Percentiles rank a stretch among this genome's conserved stretches.
Conservation (phyloP, 305 asterid genomes). For the Fraxinus latifolia region DNA sequence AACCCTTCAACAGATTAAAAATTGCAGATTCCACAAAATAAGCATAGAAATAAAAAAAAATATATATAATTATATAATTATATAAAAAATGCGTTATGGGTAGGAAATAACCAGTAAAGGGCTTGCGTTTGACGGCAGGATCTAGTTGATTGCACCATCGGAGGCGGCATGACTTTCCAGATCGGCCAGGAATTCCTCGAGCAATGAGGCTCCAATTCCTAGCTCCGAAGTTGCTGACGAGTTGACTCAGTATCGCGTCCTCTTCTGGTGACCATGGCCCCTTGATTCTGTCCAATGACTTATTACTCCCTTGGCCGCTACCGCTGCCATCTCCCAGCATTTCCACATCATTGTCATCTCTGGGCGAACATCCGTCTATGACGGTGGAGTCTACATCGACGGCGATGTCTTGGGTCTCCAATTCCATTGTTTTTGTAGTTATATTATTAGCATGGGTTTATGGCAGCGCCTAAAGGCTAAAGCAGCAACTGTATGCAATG, state of each 20-base stretch:
- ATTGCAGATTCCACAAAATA: neutral
- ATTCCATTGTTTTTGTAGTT: conserved; percentile 28
- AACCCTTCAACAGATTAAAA: neutral
- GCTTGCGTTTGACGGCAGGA: conserved; percentile 71
- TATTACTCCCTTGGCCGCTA: conserved; percentile 34
- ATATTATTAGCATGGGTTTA: neutral
- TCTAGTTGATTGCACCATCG: conserved; percentile 95
- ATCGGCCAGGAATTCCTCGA: conserved; percentile 77
- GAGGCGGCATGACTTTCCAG: conserved; percentile 85
- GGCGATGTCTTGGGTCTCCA: conserved; percentile 17
- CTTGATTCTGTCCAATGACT: conserved; percentile 55
- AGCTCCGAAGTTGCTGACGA: conserved; percentile 69
- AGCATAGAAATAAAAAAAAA: neutral
- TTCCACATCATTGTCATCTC: conserved; percentile 32
- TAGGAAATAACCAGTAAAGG: conserved; percentile 58
- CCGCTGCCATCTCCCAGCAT: conserved; percentile 35
- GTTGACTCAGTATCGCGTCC: conserved; percentile 62
- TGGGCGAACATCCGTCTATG: conserved; percentile 23
- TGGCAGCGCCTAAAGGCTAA: neutral
- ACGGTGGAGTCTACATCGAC: conserved; percentile 13
- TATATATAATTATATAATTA: neutral
- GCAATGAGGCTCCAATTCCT: conserved; percentile 87
- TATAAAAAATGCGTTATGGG: neutral
- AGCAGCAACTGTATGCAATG: conserved; percentile 17
- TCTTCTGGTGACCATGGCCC: conserved; percentile 96